Evolutionary conservation across 23 red algal genomes (phyloP), one percentile per base, ranked within the genome.

Genomic region (Gracilaria vermiculophylla): DNA sequence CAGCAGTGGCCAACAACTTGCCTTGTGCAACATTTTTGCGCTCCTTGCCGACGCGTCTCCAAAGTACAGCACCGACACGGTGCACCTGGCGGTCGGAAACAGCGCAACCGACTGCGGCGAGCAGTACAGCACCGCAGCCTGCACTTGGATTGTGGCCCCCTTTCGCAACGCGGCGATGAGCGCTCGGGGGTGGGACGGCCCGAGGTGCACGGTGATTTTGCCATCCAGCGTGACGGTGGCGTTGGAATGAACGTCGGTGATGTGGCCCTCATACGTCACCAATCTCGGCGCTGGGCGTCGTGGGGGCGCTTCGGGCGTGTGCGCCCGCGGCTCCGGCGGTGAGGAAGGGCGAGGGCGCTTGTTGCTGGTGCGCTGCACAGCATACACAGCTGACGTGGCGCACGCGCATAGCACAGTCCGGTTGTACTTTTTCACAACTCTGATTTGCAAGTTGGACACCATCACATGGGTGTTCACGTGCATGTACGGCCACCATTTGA

Each of bases 401-500:
- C 35, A 14, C 33, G 64, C 33, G 37, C 64, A 27, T 7, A 70
- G 20, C 9, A 70, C 64, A 41, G 16, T 1, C 12, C 64, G 64
- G 1, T 39, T 15, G 28, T 70, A 70, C 33, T 15, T 35, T 39
- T 43, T 20, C 33, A 70, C 1, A 12, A 42, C 34, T 21, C 4
- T 42, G 20, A 70, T 3, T 15, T 35, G 73, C 4, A 78, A 17
- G 25, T 78, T 48, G 35, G 73, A 54, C 10, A 78, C 73, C 52
- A 56, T 78, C 31, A 78, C 54, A n/a, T 36, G 32, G 16, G 17
- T 1, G 2, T 56, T 1, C 14, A 53, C 52, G 23, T 52, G 51
- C 0, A 78, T 28, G 31, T 23, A 78, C 12, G 73, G 73, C 73
- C 73, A 78, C 73, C 73, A 78, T 17, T 36, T 35, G 23, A 78